Evolutionary conservation across 768 basidiomycete genomes (phyloP).

Genomic region (Hemileccinum rubropunctum): DNA sequence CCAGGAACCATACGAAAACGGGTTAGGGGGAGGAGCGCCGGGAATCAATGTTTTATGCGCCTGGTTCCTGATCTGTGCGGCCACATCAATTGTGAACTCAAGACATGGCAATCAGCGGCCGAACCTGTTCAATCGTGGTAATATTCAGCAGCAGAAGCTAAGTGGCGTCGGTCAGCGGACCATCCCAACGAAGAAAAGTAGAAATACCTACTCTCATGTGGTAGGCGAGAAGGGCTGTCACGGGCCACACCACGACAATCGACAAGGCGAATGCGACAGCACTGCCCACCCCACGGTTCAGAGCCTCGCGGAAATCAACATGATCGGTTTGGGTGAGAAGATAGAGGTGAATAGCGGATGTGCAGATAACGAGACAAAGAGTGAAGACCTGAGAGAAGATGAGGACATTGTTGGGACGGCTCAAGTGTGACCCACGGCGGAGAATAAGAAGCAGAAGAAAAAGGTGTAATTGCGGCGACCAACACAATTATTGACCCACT

Average conservation of each 20-base stretch:
- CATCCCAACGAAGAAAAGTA: not conserved
- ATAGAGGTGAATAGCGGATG: slow-evolving; percentile 79
- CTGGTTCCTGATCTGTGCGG: slow-evolving; percentile 73
- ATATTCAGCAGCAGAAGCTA: slow-evolving; percentile 82
- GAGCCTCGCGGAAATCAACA: slow-evolving; percentile 46
- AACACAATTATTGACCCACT: slow-evolving; percentile 94
- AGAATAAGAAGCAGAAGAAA: slow-evolving; percentile 84
- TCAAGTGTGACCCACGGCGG: slow-evolving; percentile 52
- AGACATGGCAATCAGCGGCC: slow-evolving; percentile 24
- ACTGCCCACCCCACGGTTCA: slow-evolving; percentile 62
- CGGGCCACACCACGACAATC: slow-evolving; percentile 77
- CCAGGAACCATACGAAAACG: slow-evolving; percentile 82
- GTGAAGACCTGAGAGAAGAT: slow-evolving; percentile 56
- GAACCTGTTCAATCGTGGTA: slow-evolving; percentile 94
- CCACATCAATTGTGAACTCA: slow-evolving; percentile 6
- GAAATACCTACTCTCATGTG: slow-evolving; percentile 72
- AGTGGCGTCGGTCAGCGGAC: slow-evolving; percentile 2
- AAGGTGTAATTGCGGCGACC: slow-evolving; percentile 92
- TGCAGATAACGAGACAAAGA: slow-evolving; percentile 72
- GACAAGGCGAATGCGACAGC: slow-evolving; percentile 77
- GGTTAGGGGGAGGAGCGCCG: slow-evolving; percentile 71
- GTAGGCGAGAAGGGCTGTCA: slow-evolving; percentile 74
- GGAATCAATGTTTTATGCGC: slow-evolving; percentile 70
- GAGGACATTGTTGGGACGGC: not conserved
- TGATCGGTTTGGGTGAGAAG: slow-evolving; percentile 54